Base-by-base conservation (phyloP, 2,329 filamentous ascomycete species). In the Calonectria hawksworthii region DNA sequence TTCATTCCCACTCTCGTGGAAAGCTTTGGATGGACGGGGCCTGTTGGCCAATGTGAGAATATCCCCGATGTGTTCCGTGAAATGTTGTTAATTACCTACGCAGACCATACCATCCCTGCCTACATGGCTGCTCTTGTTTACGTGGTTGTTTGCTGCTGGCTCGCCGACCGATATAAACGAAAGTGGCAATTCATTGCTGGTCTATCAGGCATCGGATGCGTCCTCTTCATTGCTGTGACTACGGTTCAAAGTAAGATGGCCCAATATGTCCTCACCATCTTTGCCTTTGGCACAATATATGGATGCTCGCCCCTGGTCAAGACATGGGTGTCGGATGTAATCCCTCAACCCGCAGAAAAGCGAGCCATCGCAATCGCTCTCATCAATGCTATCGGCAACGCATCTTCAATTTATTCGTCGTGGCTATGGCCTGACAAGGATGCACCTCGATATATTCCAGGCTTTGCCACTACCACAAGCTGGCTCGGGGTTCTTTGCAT, bases 351-450 rank as follows among this genome's bases (percentile, higher is more conserved):
- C 4, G 56, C 56, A 18, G 56, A 61, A n/a, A 61, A 61, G 13
- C 4, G 56, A 21, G 56, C 56, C 16, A 41, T 61, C 3, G 56
- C 56, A 7, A 61, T 61, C 26, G 56, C 56, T 3, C 34, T 61
- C 14, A 61, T 61, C 56, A 61, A 61, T 10, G 56, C 56, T 0
- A 61, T 61, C 16, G 68, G 68, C 8, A 71, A 71, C 44, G 68
- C 68, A 13, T 71, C 68, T 1, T 71, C 68, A 21, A 71, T 71
- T 32, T 71, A 71, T 34, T 71, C 68, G 1, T 41, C 68, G 5
- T 71, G 68, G 68, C n/a, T 71, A 13, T 71, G 68, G 68, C 68
- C 68, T 21, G 52, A 65, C 23, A 71, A 71, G 59, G 68, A 71
- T 13, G 68, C 68, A 16, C 68, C 68, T 44, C 68, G 68, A 18